Evolutionary conservation across 2,329 filamentous ascomycete genomes (phyloP).

Genomic region (Rhexocercosporidium sp.): DNA sequence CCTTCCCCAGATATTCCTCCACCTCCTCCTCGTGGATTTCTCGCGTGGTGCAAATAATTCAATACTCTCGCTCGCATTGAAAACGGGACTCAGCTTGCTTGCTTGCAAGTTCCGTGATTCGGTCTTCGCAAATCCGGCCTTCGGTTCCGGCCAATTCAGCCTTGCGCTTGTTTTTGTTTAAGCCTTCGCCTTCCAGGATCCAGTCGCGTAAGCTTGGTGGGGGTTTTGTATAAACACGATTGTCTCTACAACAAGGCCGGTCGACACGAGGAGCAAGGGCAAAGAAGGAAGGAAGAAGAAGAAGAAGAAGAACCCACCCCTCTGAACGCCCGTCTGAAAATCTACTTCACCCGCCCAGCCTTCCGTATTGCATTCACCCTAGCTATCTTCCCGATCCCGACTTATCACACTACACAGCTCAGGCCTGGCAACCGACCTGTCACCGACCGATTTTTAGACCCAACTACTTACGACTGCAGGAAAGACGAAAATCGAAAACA

Average conservation of each 20-base stretch:
- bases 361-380: slow-evolving; percentile 14
- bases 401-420: neutral
- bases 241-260: neutral
- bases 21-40: too few species aligned
- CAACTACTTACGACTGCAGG: neutral
- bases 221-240: slow-evolving; percentile 17
- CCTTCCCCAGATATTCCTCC: neutral
- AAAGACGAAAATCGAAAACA: slow-evolving; percentile 20
- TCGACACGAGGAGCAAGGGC: slow-evolving; percentile 4
- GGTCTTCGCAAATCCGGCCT: neutral
- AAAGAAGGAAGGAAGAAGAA: neutral
- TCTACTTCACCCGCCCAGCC: neutral
- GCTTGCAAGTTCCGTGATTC: neutral
- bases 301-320: neutral
- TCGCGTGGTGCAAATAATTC: neutral
- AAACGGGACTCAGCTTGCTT: neutral
- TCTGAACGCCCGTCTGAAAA: slow-evolving; percentile 1
- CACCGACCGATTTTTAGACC: slow-evolving; percentile 12
- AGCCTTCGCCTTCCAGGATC: neutral
- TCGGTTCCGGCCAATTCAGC: slow-evolving; percentile 8
- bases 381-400: slow-evolving; percentile 9
- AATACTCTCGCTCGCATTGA: neutral
- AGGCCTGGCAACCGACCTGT: slow-evolving; percentile 10
- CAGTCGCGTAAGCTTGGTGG: neutral
- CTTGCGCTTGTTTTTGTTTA: slow-evolving; percentile 8